Base-by-base conservation (phyloP, 2,329 filamentous ascomycete genomes). In the Nemania bipapillata region DNA sequence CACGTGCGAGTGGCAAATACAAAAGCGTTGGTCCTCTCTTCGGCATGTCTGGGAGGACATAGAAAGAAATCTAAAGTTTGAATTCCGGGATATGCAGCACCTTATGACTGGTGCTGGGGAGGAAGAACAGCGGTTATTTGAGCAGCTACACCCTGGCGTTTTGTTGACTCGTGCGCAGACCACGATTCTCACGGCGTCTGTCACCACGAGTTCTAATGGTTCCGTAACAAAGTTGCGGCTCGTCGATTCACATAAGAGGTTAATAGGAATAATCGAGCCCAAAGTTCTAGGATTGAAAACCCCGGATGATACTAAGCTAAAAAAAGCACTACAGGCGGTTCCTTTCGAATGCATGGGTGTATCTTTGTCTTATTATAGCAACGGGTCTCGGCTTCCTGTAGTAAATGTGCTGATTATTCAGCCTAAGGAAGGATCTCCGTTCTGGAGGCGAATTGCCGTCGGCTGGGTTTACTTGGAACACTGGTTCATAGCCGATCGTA, bases 141-240 rank as follows among this genome's bases (percentile, higher is more conserved):
- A 30, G 57, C 0, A 61, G 58, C 24, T 62, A 17, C 49, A 17
- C 2, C 58, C 58, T 54, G 49, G 32, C 24, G 32, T 62, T 32
- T 62, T 62, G 58, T 53, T 62, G 37, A 62, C 58, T 62, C 58
- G 58, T 53, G 58, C 49, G 32, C 58, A 62, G 49, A 62, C 32
- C n/a, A 28, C 54, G 42, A 22, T 8, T 57, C 24, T 57, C 15
- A 57, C 40, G 35, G 4, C 35, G 7, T 53, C 50, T 32, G 15
- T 42, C 7, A 2, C n/a, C 15, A 40, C n/a, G n/a, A n/a, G n/a
- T n/a, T n/a, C n/a, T n/a, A n/a, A n/a, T n/a, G n/a, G n/a, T n/a
- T n/a, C n/a, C n/a, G n/a, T n/a, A n/a, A n/a, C n/a, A n/a, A n/a
- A n/a, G n/a, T n/a, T n/a, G n/a, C n/a, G n/a, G n/a, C n/a, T n/a